Percentiles rank a stretch among this genome's conserved stretches.
Conservation (phyloP, 345 rosid genomes). For the Trapa bicornis region DNA sequence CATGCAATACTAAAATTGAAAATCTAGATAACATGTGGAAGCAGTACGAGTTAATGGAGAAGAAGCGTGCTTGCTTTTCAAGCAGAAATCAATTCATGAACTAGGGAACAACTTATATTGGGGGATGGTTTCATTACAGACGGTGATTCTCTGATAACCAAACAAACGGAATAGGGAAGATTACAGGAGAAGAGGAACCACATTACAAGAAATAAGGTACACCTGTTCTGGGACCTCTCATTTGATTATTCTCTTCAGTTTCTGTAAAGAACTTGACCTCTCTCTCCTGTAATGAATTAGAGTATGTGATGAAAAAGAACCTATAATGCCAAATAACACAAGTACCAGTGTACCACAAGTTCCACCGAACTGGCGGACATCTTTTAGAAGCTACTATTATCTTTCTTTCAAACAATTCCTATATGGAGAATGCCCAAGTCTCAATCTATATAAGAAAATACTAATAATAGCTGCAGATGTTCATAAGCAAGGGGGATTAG, state of each 20-base stretch:
- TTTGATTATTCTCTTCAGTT: conserved; percentile 98
- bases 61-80: background rate
- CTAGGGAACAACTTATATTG: conserved; percentile 1
- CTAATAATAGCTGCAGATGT: no score
- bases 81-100: background rate
- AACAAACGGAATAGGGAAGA: background rate
- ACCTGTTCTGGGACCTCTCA: conserved; percentile 99
- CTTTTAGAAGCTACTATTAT: background rate
- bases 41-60: background rate
- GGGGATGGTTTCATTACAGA: background rate
- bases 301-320: background rate
- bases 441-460: no score
- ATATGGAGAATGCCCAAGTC: background rate
- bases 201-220: conserved; percentile 86
- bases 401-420: background rate
- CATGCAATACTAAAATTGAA: background rate
- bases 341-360: background rate
- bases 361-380: background rate
- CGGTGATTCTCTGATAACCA: conserved; percentile 2
- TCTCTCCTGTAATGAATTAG: conserved; percentile 51
- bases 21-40: background rate
- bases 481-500: no score
- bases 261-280: conserved; percentile 97
- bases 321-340: background rate
- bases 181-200: conserved; percentile 2